Base-by-base conservation (phyloP, 2,329 filamentous ascomycete genomes). In the Colletotrichum sojae region DNA sequence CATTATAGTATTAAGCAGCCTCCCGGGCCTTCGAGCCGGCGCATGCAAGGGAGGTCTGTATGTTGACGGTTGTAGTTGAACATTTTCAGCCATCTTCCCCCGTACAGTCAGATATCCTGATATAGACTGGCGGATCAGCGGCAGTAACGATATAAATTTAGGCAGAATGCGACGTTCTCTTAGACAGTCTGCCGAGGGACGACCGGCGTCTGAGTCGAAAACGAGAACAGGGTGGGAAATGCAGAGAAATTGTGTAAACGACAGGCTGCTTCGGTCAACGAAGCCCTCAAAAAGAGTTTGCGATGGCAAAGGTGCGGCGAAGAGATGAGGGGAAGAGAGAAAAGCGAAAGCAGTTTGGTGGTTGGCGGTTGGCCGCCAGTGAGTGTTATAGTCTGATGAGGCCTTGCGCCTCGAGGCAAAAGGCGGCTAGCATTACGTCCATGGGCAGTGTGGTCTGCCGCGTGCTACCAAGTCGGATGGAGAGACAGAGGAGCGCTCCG, bases 1-100 rank as follows among this genome's bases (percentile, higher is more conserved):
- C 75, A 89, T 87, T 88, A 90, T 90, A 71, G 88, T 88, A 89
- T 90, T 90, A 89, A 90, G 88, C 71, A 76, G 79, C 79, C 79
- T 81, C 76, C 79, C 82, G 71, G 79, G 80, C 80, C 85, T 85
- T 83, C 86, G 87, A 78, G 78, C 88, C 85, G 82, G 87, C 88
- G 84, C 84, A 81, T 85, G 82, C 71, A 85, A 84, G 72, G 80
- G 81, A 76, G 84, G 79, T 75, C 79, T 81, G 75, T 84, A 86
- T 72, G 80, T 80, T 69, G 75, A 79, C 64, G 77, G 75, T 49
- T 83, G 79, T 69, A 83, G 76, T 65, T 83, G 73, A 71, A 79
- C 67, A 72, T 79, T 74, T 59, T 85, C 84, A 62, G 86, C 78
- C 86, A 89, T 89, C 71, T 76, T 84, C 75, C 31, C 39, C 27